Evolutionary conservation across 2,329 filamentous ascomycete species (phyloP), one percentile per base, ranked within the genome.

Genomic region (Venturia aucupariae): DNA sequence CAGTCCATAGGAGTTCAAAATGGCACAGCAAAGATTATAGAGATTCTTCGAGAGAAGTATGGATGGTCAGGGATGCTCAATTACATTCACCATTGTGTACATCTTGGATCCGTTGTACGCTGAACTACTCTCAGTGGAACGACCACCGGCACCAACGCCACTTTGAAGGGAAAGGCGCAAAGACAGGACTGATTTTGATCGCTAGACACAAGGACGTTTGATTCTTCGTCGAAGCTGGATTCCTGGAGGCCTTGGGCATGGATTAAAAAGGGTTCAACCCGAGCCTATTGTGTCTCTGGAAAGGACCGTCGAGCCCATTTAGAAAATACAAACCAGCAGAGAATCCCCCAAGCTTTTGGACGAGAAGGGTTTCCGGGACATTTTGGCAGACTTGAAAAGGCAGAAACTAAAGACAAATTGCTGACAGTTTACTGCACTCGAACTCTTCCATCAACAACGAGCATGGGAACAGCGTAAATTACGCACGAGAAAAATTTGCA

Each of bases 141-240:
- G 0, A 81, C 79, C 1, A 78, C 77, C 13, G 79, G 76, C 2
- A 82, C 79, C 1, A 81, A 81, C 67, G 79, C 79, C 4, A 77
- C 81, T 24, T 72, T 81, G 2, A 82, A 67, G 77, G 77, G 27
- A 81, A 81, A 66, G 80, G 80, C 32, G 78, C 76, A n/a, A 77
- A 76, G 38, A 75, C 79, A 1, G 79, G 75, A 0, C 71, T 81
- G 1, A 71, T 82, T 38, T 78, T 81, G 13, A 81, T 80, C 0
- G 73, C 75, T 2, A 79, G 80, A 4, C 79, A 81, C 70, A 81
- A 80, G 66, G 79, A 81, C 67, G 76, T 81, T 55, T 70, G 60
- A 75, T 76, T 0, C 71, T 79, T 13, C 72, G 79, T 10, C 72
- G 80, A 32, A 80, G 78, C 24, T 79, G 82, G 64, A 81, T 82